Percentiles rank a stretch among this genome's conserved stretches.
Conservation (phyloP, 306 rosid species). For the Pachyrhizus erosus region DNA sequence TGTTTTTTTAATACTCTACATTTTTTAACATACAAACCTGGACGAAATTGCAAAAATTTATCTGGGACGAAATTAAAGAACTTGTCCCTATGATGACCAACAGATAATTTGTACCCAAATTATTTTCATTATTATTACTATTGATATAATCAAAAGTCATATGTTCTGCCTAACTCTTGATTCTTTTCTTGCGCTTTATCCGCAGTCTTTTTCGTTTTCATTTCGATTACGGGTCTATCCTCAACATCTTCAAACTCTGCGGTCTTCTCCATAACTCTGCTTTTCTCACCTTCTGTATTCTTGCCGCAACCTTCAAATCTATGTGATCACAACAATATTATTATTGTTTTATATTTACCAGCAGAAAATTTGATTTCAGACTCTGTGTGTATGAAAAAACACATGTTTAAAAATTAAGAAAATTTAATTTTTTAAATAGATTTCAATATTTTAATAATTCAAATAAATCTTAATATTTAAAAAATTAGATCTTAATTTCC, state of each 20-base stretch:
- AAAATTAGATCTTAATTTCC: no score
- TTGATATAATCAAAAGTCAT: background rate
- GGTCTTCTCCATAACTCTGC: background rate
- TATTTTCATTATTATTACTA: background rate
- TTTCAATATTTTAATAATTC: no score
- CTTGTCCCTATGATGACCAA: background rate
- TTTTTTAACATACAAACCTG: no score
- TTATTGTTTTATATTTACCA: background rate
- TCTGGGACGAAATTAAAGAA: background rate
- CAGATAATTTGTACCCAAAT: background rate
- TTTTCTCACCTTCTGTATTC: background rate
- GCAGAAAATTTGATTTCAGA: no score
- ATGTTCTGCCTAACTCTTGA: conserved; percentile 11
- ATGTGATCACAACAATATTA: background rate
- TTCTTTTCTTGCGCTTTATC: conserved; percentile 1
- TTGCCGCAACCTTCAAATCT: background rate
- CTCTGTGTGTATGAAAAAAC: no score
- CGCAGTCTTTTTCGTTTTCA: background rate
- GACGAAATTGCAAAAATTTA: background rate
- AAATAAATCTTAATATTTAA: no score
- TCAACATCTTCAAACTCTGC: background rate
- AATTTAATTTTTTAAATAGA: no score
- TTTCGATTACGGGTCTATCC: conserved; percentile 19
- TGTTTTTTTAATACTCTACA: no score
- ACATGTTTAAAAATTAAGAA: no score